Conservation (phyloP, 2,329 filamentous ascomycete genomes). For the Cladosporium sp. region DNA sequence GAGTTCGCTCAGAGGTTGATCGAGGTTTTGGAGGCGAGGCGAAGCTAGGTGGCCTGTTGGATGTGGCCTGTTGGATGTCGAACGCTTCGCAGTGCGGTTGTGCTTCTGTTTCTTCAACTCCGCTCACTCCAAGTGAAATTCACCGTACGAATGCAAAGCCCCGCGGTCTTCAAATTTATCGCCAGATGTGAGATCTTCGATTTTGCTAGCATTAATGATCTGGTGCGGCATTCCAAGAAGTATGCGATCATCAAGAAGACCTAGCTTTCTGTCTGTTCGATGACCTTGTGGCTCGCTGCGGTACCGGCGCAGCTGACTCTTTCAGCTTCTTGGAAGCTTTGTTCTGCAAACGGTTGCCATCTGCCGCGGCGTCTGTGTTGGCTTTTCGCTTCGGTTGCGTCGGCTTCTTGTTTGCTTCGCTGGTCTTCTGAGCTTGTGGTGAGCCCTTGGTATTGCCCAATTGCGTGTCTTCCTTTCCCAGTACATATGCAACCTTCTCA, state of each 20-base stretch:
- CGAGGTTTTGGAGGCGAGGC: constrained; percentile 4
- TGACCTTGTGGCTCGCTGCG: not conserved
- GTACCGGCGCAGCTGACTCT: not conserved
- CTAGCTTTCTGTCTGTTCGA: not conserved
- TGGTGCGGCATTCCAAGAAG: no score
- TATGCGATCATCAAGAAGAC: no score
- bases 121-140: no score
- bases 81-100: no score
- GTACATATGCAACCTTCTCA: constrained; percentile 67
- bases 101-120: no score
- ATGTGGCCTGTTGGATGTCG: not conserved
- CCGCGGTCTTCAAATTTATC: no score
- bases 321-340: not conserved
- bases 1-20: constrained; percentile 10
- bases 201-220: no score
- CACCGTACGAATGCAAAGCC: no score
- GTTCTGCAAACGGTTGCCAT: not conserved
- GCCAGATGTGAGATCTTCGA: no score
- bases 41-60: not conserved
- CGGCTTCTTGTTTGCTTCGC: not conserved
- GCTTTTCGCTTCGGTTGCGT: not conserved
- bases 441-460: not conserved
- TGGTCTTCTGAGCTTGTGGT: not conserved
- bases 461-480: constrained; percentile 45
- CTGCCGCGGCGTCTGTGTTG: not conserved